Conservation (phyloP, 306 rosid species). For the Comarum palustre region DNA sequence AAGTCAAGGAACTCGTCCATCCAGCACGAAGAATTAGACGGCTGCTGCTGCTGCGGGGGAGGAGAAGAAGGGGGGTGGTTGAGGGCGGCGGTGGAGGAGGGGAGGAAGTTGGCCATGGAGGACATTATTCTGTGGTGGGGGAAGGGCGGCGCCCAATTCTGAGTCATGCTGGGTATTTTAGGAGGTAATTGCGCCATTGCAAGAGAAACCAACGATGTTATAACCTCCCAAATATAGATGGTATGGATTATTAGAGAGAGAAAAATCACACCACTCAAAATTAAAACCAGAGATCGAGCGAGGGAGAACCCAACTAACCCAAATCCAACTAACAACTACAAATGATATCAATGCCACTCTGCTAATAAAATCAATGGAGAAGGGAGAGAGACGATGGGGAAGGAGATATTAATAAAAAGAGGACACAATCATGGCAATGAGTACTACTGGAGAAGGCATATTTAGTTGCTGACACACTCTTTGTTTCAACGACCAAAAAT, state of each 20-base stretch:
- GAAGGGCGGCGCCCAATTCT: constrained; percentile 63
- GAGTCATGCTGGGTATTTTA: constrained; percentile 74
- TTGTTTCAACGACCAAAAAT: no score
- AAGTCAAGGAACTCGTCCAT: constrained; percentile 86
- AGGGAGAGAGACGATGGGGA: neutral
- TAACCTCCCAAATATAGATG: constrained; percentile 1
- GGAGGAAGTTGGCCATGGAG: constrained; percentile 36
- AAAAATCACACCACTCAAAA: neutral
- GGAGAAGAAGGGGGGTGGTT: neutral
- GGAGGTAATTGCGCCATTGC: constrained; percentile 96
- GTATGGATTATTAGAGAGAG: constrained; percentile 2
- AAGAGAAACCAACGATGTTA: neutral
- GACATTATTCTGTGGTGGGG: constrained; percentile 41
- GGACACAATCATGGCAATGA: constrained; percentile 2
- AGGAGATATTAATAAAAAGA: neutral
- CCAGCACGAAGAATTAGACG: constrained; percentile 41
- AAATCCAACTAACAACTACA: neutral
- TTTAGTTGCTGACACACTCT: neutral
- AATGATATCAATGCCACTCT: neutral
- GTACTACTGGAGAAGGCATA: neutral
- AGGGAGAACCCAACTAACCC: neutral
- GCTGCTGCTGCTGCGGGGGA: constrained; percentile 7
- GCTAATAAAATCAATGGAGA: neutral
- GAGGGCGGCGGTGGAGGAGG: constrained; percentile 19
- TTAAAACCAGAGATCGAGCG: neutral